Evolutionary conservation across 345 rosid genomes (phyloP), one percentile per base, ranked within the genome.

Genomic region (Gossypium rotundifolium): DNA sequence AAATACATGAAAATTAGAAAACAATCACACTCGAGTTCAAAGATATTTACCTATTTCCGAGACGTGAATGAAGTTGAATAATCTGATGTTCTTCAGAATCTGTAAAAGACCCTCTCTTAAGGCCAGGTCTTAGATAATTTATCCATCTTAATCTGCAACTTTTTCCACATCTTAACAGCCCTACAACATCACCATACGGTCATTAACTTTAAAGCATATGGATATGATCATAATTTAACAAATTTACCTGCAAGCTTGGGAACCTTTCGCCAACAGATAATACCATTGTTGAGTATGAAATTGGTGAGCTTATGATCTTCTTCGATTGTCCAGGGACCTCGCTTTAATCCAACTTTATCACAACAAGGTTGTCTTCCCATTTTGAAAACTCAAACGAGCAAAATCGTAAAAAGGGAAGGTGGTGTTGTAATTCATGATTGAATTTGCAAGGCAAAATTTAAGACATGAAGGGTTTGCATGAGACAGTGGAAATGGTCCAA

Each of bases 291-390:
- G 76, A 94, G 91, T 76, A 94, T 89, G 77, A 94, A 94, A 70
- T 74, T 88, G 84, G 85, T 80, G 68, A 94, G 98, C 84, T 88
- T 91, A 67, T 87, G 97, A 81, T 94, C 98, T 83, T 94, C 98
- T 79, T 94, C 98, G 58, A 89, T 80, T 1, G 98, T 89, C 98
- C 98, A 94, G 53, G 98, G 98, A 77, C 98, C 98, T 76, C 97
- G 82, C 78, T 92, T 92, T 76, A 94, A 68, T 66, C 98, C 98
- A 72, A 91, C 84, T 78, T 92, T 94, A 49, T 94, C 95, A 81
- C 98, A 94, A 45, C 98, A 94, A 72, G 98, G 98, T 79, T 86
- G 83, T 59, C 98, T 87, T 80, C 98, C 98, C 95, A 90, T 90
- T 76, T 58, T 63, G 10, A 42, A 14, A 7, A 38, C 40, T 33